phyloP scores from a whole-genome alignment of 331 rosid species.

The Pyrus hybrid region DNA sequence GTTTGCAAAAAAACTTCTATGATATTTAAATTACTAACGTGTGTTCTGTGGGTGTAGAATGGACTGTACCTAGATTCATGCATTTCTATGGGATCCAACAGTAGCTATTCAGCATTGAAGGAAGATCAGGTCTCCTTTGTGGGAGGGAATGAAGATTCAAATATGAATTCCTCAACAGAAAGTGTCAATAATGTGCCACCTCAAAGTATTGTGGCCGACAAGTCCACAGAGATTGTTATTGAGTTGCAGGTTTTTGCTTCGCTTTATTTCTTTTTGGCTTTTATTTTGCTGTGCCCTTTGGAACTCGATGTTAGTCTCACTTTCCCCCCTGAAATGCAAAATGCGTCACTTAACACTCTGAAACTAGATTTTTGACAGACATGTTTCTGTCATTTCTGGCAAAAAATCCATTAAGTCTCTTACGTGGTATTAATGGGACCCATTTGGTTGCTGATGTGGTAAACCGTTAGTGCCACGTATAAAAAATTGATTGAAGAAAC shows the following conservation, averaged over 20 bases:
- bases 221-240: slow-evolving; percentile 48
- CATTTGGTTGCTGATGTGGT: neutral
- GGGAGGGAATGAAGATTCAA: slow-evolving; percentile 33
- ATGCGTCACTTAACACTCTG: neutral
- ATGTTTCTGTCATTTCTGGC: neutral
- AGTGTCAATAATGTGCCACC: slow-evolving; percentile 26
- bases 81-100: slow-evolving; percentile 74
- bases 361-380: neutral
- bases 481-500: neutral
- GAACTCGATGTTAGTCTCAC: neutral
- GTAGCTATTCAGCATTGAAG: slow-evolving; percentile 70
- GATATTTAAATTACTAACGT: neutral
- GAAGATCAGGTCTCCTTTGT: slow-evolving; percentile 67
- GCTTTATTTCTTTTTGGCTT: neutral
- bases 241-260: slow-evolving; percentile 35
- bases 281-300: neutral
- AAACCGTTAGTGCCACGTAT: neutral
- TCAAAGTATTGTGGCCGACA: slow-evolving; percentile 29
- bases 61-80: slow-evolving; percentile 83
- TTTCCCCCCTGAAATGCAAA: neutral
- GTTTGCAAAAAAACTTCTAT: neutral
- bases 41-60: slow-evolving; percentile 37
- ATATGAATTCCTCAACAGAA: slow-evolving; percentile 23
- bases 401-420: neutral
- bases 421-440: neutral